Conservation (phyloP, 768 basidiomycete species). For the Harrya chromipes region DNA sequence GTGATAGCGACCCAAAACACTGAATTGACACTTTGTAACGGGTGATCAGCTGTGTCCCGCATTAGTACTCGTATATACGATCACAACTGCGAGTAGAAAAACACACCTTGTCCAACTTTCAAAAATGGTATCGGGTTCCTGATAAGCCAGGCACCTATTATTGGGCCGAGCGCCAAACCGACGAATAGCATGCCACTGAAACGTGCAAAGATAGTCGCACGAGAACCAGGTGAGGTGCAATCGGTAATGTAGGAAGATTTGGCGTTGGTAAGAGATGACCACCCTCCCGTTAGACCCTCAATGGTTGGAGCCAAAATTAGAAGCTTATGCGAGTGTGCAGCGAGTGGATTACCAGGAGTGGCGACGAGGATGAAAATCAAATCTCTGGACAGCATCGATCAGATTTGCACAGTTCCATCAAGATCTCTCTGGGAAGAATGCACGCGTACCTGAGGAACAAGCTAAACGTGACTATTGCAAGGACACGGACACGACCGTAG, state of each 20-base stretch:
- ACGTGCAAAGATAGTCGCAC: slow-evolving; percentile 63
- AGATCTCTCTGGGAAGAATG: slow-evolving; percentile 18
- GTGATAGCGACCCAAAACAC: slow-evolving; percentile 55
- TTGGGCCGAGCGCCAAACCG: slow-evolving; percentile 77
- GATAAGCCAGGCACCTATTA: slow-evolving; percentile 57
- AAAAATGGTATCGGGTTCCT: slow-evolving; percentile 38
- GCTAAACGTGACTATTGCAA: slow-evolving; percentile 64
- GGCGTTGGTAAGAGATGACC: slow-evolving; percentile 61
- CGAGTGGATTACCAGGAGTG: slow-evolving; percentile 53
- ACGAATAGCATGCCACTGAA: slow-evolving; percentile 74
- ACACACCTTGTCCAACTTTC: slow-evolving; percentile 23
- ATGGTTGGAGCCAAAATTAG: slow-evolving; percentile 75
- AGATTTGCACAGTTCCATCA: neutral
- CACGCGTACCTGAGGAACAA: slow-evolving; percentile 66
- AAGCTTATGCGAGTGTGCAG: slow-evolving; percentile 65
- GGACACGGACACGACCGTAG: slow-evolving; percentile 71
- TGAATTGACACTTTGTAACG: slow-evolving; percentile 39
- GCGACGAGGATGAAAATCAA: slow-evolving; percentile 77
- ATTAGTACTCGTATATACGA: slow-evolving; percentile 7
- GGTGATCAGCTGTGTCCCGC: slow-evolving; percentile 24
- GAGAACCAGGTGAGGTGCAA: slow-evolving; percentile 79
- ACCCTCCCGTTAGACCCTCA: slow-evolving; percentile 81
- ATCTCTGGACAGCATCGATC: slow-evolving; percentile 50
- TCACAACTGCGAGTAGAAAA: neutral
- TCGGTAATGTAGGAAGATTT: slow-evolving; percentile 68